These are phyloP conservation scores for Diaporthe nobilis DNA, from an alignment of 2,329 filamentous ascomycete genomes.

Conservation along the genomic window DNA sequence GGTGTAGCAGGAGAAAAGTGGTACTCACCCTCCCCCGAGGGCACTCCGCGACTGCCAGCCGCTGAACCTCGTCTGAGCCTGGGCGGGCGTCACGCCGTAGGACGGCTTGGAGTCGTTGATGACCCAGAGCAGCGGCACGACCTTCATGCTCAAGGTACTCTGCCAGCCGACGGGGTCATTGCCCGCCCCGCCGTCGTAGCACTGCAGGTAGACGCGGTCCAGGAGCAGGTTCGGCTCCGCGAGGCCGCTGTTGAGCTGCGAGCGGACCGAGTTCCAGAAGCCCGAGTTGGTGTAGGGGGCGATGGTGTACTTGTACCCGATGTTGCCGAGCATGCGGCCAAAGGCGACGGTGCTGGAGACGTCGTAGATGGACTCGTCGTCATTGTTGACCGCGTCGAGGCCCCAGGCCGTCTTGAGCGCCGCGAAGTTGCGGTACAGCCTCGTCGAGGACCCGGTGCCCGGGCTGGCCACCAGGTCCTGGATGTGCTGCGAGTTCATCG, in stretches of 20 bases:
- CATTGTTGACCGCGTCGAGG: constrained; percentile 62
- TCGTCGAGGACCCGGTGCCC: constrained; percentile 51
- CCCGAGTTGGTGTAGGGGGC: constrained; percentile 57
- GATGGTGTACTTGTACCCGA: constrained; percentile 60
- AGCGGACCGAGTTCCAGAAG: constrained; percentile 54
- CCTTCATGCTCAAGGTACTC: constrained; percentile 54
- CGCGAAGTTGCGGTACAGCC: constrained; percentile 56
- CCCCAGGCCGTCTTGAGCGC: constrained; percentile 57
- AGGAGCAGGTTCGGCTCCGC: constrained; percentile 46
- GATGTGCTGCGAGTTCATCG: constrained; percentile 60
- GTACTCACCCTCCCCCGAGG: constrained; percentile 50
- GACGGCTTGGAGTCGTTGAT: constrained; percentile 61
- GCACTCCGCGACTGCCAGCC: constrained; percentile 50
- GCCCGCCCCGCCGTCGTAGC: constrained; percentile 59
- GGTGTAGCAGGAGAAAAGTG: too few relatives aligned
- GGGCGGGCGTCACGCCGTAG: constrained; percentile 54
- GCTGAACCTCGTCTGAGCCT: constrained; percentile 53
- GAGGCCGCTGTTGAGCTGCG: constrained; percentile 51
- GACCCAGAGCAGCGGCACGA: constrained; percentile 61
- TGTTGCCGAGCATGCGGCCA: constrained; percentile 56
- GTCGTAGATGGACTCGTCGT: constrained; percentile 61
- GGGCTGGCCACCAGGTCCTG: constrained; percentile 53
- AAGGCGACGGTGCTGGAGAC: constrained; percentile 58
- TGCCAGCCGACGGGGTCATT: constrained; percentile 58
- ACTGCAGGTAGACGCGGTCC: constrained; percentile 60